Evolutionary conservation across 129 eudicot genomes (phyloP), one percentile per base, ranked within the genome.

Genomic region (Flaveria linearis): DNA sequence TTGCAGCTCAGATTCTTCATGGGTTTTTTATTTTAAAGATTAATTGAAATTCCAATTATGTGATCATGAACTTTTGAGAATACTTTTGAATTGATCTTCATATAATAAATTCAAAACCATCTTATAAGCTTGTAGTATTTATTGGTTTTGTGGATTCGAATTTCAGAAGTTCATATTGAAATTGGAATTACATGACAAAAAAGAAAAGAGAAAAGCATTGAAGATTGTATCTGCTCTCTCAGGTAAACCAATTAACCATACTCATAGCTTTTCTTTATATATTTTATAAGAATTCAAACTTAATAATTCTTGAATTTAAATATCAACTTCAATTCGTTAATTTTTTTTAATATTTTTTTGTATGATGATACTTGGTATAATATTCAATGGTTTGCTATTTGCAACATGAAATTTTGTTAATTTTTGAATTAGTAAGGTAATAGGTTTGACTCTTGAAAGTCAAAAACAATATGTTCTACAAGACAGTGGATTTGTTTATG

Each of bases 201-300:
- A 49, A 64, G 96, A 87, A 16, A 92, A 92, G 86, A 79, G 94
- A 80, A 92, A 84, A 74, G 97, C 97, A 23, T 41, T 92, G 63
- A 92, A 92, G 85, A 78, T 79, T 25, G 97, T 92, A 14, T 85
- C 97, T 30, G 22, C 91, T 55, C 97, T 92, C 62, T 50, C 97
- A 84, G 97, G 97, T 89, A 86, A 57, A 17, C 53, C 30, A 22
- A 60, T 43, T 53, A 86, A 58, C 26, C 50, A 50, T 47, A 61
- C 65, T 67, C 33, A 50, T 67, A 28, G 30, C 4, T 28, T 2
- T 28, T 28, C 30, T 28, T 28, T 28, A 28, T 25, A 25, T 25
- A 56, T 41, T 47, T 68, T 39, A 36, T 57, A 20, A 46, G 7
- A 55, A 51, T 56, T 78, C 66, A 50, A 76, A 50, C n/a, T 76